phyloP scores from a whole-genome alignment of 306 rosid species.

The Castanea mollissima region DNA sequence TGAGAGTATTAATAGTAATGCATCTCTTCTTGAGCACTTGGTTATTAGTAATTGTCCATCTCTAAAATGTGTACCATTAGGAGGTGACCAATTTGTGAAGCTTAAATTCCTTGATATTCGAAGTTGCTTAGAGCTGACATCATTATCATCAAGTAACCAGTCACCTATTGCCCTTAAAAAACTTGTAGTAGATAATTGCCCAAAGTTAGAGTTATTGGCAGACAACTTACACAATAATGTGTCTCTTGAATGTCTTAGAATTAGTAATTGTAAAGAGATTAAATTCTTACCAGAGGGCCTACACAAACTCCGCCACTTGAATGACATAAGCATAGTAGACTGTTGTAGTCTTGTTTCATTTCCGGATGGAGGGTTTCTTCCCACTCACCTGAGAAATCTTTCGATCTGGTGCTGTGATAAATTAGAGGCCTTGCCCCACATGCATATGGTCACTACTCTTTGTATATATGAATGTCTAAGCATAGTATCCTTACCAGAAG shows the following conservation, averaged over 20 bases:
- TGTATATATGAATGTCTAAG: background rate
- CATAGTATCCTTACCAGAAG: background rate
- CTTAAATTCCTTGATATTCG: too few relatives aligned
- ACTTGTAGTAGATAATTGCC: background rate
- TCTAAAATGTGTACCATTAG: background rate
- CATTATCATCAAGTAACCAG: background rate
- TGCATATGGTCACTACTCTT: background rate
- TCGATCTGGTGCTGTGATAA: background rate
- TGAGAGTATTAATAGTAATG: background rate
- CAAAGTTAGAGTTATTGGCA: constrained; percentile 1
- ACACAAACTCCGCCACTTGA: constrained; percentile 1
- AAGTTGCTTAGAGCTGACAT: background rate
- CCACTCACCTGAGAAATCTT: background rate
- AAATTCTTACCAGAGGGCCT: constrained; percentile 13
- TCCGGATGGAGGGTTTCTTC: constrained; percentile 12
- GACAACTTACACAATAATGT: background rate
- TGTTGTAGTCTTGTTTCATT: constrained; percentile 15
- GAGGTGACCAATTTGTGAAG: too few relatives aligned
- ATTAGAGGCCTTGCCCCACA: constrained; percentile 6
- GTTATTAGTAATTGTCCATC: background rate
- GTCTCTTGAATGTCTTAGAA: background rate
- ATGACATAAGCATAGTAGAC: background rate
- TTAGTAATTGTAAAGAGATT: constrained; percentile 10
- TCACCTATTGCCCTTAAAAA: constrained; percentile 11
- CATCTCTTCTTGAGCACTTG: background rate